These are phyloP conservation scores for Trichophyton benhamiae DNA, from an alignment of 2,329 filamentous ascomycete species.

Conservation along the genomic window DNA sequence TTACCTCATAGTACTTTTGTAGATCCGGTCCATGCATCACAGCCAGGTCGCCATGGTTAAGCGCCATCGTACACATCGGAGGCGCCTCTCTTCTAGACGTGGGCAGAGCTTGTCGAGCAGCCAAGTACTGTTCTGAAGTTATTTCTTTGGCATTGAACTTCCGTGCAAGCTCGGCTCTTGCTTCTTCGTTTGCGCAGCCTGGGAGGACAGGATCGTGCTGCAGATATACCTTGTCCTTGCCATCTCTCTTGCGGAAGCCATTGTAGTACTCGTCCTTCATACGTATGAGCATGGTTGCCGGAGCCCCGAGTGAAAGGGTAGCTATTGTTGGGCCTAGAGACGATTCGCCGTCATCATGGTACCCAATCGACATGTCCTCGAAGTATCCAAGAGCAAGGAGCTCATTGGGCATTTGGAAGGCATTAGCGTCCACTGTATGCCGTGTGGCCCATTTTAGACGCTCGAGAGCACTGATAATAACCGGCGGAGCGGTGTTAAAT, in stretches of 20 bases:
- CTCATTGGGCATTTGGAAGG: slow-evolving; percentile 41
- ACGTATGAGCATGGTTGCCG: slow-evolving; percentile 42
- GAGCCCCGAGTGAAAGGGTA: slow-evolving; percentile 42
- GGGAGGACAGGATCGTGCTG: slow-evolving; percentile 21
- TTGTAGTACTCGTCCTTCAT: slow-evolving; percentile 41
- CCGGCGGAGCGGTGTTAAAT: slow-evolving; percentile 31
- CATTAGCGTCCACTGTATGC: slow-evolving; percentile 23
- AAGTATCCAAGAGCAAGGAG: slow-evolving; percentile 45
- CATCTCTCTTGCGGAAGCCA: slow-evolving; percentile 15
- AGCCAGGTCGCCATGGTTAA: slow-evolving; percentile 46
- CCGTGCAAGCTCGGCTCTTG: slow-evolving; percentile 18
- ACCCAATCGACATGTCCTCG: slow-evolving; percentile 43
- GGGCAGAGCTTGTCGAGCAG: slow-evolving; percentile 17
- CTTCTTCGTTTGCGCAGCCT: slow-evolving; percentile 20
- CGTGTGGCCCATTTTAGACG: slow-evolving; percentile 44
- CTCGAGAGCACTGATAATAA: slow-evolving; percentile 35
- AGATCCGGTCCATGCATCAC: slow-evolving; percentile 45
- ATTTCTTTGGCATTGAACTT: slow-evolving; percentile 16
- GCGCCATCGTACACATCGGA: slow-evolving; percentile 31
- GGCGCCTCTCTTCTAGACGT: slow-evolving; percentile 21
- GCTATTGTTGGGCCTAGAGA: slow-evolving; percentile 45
- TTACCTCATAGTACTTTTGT: slow-evolving; percentile 44
- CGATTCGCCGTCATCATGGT: slow-evolving; percentile 48
- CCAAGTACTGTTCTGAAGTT: slow-evolving; percentile 15
- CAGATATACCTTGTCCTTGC: slow-evolving; percentile 4